Conservation (phyloP, 176 grass and related monocot species). For the Cocos nucifera region DNA sequence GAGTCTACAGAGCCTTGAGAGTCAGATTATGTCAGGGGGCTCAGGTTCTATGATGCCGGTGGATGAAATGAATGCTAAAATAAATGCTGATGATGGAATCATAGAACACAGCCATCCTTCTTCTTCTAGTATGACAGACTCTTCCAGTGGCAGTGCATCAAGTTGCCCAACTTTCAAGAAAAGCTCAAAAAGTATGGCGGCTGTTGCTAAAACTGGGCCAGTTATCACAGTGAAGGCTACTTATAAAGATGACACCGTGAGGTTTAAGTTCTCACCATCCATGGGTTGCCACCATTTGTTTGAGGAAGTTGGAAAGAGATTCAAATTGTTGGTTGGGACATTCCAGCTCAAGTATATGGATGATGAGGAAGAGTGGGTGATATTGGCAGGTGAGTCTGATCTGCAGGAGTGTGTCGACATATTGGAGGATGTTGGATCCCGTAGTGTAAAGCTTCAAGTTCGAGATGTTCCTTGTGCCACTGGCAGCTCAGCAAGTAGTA, state of each 20-base stretch:
- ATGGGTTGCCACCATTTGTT: constrained; percentile 26
- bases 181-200: not conserved
- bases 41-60: not conserved
- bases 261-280: constrained; percentile 37
- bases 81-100: constrained; percentile 2
- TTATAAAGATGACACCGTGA: constrained; percentile 36
- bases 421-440: constrained; percentile 10
- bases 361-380: constrained; percentile 51
- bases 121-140: constrained; percentile 32
- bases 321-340: constrained; percentile 27
- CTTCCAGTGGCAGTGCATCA: constrained; percentile 29
- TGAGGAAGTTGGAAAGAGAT: constrained; percentile 32
- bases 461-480: constrained; percentile 16
- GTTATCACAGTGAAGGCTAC: constrained; percentile 38
- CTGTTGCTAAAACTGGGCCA: not conserved
- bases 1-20: not conserved
- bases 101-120: constrained; percentile 14
- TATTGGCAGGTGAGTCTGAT: constrained; percentile 34
- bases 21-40: not conserved
- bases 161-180: constrained; percentile 27
- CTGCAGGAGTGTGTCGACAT: constrained; percentile 46
- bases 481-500: too few species aligned
- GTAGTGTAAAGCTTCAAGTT: constrained; percentile 31
- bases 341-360: constrained; percentile 61
- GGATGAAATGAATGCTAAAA: not conserved